Base-by-base conservation (phyloP, 768 basidiomycete genomes). In the Lenzites betulinus region DNA sequence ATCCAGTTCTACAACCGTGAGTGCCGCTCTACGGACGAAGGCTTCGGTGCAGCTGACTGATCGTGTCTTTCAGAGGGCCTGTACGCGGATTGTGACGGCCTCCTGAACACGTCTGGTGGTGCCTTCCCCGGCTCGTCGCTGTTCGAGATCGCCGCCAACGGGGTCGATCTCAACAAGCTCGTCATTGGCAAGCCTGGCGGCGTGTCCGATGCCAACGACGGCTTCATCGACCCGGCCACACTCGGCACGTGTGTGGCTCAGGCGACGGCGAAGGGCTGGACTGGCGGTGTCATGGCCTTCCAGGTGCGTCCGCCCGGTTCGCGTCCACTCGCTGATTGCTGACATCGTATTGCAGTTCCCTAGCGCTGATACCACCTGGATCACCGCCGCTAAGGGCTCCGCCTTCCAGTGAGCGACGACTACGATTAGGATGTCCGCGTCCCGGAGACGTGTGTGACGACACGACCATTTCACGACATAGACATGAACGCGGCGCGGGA, bases 101-200 rank as follows among this genome's bases (percentile, higher is more conserved):
- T 83, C 16, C 63, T 82, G 23, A 67, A 60, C 44, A 38, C 70
- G 1, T 79, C 79, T 1, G 74, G 79, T 6, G 67, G 66, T 2
- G 47, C 65, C 8, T 81, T 72, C 71, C 78, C 81, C 0, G 49
- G 70, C 13, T 74, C 76, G 0, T 70, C 78, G 0, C 70, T 82
- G 26, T 77, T 81, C 69, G 72, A 81, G 60, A 79, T 81, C 55
- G 80, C 81, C 51, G 81, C 71, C 59, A 86, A 86, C 23, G 58
- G 58, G 22, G 81, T 90, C 9, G 70, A 79, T 2, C 66, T 83
- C 48, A 71, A 79, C 68, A 89, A 91, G 72, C 76, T 90, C 52
- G 83, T 90, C 60, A 87, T 90, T 65, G 88, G 88, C 2, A 90
- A 90, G 71, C 88, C 88, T 3, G 69, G 74, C 11, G 69, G 64